Conservation (phyloP, 495 filamentous ascomycete genomes). For the Penicillium cataractarum region DNA sequence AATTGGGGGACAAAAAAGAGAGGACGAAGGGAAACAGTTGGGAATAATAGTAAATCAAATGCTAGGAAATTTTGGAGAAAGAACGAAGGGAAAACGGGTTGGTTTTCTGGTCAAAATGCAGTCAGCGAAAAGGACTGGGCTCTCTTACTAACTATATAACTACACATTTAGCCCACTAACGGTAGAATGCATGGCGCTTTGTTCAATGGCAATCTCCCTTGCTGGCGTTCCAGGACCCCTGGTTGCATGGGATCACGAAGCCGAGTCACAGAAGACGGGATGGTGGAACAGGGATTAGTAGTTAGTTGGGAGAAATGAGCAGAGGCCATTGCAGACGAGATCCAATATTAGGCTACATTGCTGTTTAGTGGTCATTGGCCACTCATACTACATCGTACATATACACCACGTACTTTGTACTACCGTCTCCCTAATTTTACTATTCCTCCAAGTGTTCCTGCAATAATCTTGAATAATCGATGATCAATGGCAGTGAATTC, state of each 20-base stretch:
- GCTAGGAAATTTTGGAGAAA: not conserved
- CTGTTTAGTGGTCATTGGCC: too few species aligned
- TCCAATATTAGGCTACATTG: too few species aligned
- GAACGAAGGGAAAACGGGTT: not conserved
- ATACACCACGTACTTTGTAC: too few species aligned
- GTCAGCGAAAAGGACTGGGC: not conserved
- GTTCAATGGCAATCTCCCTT: conserved; percentile 4
- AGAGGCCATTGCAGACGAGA: not conserved
- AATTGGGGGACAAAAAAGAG: not conserved
- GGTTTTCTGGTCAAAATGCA: not conserved
- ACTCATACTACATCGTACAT: too few species aligned
- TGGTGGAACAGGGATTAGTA: not conserved
- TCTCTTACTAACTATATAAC: not conserved
- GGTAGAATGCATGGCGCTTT: not conserved
- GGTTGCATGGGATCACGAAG: not conserved
- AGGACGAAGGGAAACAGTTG: not conserved
- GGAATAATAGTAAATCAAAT: not conserved
- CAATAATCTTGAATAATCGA: not conserved
- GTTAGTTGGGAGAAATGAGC: not conserved
- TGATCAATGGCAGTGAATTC: not conserved
- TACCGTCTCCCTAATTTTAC: too few species aligned
- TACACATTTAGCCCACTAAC: not conserved
- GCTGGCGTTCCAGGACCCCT: conserved; percentile 1
- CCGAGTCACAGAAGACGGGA: not conserved
- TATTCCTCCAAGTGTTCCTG: too few species aligned